Percentiles rank a stretch among this genome's conserved stretches.
These are phyloP conservation scores for Cystobasidium sp. DNA, from an alignment of 1,284 basidiomycete species.

Conservation along the genomic window DNA sequence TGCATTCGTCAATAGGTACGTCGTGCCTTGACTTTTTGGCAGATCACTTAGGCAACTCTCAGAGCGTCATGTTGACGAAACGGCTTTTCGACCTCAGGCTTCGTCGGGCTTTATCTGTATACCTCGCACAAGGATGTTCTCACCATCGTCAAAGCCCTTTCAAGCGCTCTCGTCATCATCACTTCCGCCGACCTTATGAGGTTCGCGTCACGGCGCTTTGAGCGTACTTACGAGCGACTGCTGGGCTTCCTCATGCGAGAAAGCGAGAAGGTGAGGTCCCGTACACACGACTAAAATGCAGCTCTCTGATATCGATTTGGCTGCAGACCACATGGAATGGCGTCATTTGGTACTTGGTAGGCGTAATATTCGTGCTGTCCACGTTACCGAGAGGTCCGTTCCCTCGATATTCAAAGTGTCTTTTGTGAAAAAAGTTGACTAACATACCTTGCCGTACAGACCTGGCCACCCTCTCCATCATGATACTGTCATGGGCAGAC, in stretches of 20 bases:
- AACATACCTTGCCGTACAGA: conserved; percentile 61
- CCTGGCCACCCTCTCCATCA: conserved; percentile 81
- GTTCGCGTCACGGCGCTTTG: conserved; percentile 71
- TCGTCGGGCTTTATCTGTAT: conserved; percentile 79
- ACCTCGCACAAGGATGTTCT: conserved; percentile 58
- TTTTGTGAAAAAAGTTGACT: neutral
- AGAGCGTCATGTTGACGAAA: neutral
- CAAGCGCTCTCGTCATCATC: conserved; percentile 71
- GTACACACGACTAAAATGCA: neutral
- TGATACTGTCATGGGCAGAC: conserved; percentile 95
- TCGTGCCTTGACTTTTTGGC: neutral
- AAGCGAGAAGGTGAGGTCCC: conserved; percentile 72
- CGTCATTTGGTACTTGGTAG: conserved; percentile 93
- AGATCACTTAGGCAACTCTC: conserved; percentile 1
- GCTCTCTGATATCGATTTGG: conserved; percentile 47
- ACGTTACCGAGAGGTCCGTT: conserved; percentile 69
- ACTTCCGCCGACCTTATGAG: conserved; percentile 78
- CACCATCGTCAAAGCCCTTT: conserved; percentile 69
- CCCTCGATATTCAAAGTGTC: neutral
- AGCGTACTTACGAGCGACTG: conserved; percentile 72
- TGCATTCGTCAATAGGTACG: conserved; percentile 42
- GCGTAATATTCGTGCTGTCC: conserved; percentile 79
- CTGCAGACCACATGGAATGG: conserved; percentile 62
- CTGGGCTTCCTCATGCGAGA: conserved; percentile 93
- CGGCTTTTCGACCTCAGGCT: conserved; percentile 63